Evolutionary conservation across 2,329 filamentous ascomycete genomes (phyloP), one percentile per base, ranked within the genome.

Genomic region (Colletotrichum spaethianum): DNA sequence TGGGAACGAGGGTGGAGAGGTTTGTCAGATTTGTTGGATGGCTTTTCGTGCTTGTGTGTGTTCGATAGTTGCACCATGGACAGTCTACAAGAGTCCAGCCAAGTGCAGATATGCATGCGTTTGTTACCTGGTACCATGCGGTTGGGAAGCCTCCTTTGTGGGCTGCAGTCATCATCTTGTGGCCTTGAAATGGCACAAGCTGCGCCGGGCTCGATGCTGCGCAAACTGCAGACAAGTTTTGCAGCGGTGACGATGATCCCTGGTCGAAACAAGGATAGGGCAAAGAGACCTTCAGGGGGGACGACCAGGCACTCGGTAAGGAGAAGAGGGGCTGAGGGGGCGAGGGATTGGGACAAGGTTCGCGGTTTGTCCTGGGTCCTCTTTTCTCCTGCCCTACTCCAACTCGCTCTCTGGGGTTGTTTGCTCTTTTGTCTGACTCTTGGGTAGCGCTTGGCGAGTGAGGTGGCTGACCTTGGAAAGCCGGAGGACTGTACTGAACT

Each of bases 181-280:
- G 46, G 23, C 20, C 44, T n/a, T n/a, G 31, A 44, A 50, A 28
- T 31, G 18, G n/a, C 44, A 28, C 20, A 31, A 33, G 31, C 20
- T 31, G 20, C 31, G 33, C 6, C n/a, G 20, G 40, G 11, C 61
- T 16, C 33, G 31, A 8, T 53, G 36, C 46, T 36, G 36, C 40
- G 48, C 36, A 31, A 46, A n/a, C 16, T 11, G 11, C 31, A 36
- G 28, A 23, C 52, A 55, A 36, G 31, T 20, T 26, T 23, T 68
- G 38, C 62, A 46, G 33, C 46, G 14, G 46, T 64, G 46, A 46
- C 56, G 67, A 67, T 61, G 63, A 67, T 53, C 46, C 63, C 23
- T 31, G 18, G 26, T 23, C 46, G 23, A 18, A 55, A 55, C 46
- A 63, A 31, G 55, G 40, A 60, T 66, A 59, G 40, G 38, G 36